These are phyloP conservation scores for Didymella keratinophila DNA, from an alignment of 2,329 filamentous ascomycete species.

Conservation along the genomic window DNA sequence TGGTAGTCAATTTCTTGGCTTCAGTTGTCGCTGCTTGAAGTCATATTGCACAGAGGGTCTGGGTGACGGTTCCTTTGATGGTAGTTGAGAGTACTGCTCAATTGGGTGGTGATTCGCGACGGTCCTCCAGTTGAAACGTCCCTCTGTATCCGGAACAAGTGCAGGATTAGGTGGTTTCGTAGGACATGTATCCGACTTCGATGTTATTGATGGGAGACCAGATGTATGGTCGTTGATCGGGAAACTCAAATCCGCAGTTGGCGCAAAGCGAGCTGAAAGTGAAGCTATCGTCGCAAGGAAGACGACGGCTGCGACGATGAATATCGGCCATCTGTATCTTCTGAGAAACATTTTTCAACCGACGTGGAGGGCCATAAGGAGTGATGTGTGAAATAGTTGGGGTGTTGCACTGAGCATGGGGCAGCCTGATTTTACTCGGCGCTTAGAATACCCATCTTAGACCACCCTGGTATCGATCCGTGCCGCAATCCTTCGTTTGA, in stretches of 20 bases:
- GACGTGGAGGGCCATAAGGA: too few relatives aligned
- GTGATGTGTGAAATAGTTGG: too few relatives aligned
- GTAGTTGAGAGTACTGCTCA: constrained; percentile 18
- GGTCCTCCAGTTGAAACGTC: constrained; percentile 27
- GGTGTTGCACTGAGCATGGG: too few relatives aligned
- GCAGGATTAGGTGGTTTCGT: constrained; percentile 20
- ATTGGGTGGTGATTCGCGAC: constrained; percentile 21
- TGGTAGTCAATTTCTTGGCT: not conserved
- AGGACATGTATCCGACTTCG: constrained; percentile 22
- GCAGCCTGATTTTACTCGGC: too few relatives aligned
- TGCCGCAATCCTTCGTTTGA: too few relatives aligned
- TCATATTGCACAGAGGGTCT: constrained; percentile 16
- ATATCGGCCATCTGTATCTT: too few relatives aligned
- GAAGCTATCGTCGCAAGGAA: constrained; percentile 20
- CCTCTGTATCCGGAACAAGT: constrained; percentile 22
- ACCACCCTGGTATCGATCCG: too few relatives aligned
- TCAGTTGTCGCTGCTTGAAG: constrained; percentile 12
- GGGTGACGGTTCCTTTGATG: constrained; percentile 4
- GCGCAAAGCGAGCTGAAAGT: constrained; percentile 21
- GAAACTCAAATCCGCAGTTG: constrained; percentile 9
- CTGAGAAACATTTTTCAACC: too few relatives aligned
- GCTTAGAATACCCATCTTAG: too few relatives aligned
- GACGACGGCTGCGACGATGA: not conserved
- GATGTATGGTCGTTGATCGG: constrained; percentile 10
- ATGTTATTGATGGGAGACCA: not conserved